Conservation (phyloP, 1,284 basidiomycete species). For the Xerocomus cyaneibrunnescens region DNA sequence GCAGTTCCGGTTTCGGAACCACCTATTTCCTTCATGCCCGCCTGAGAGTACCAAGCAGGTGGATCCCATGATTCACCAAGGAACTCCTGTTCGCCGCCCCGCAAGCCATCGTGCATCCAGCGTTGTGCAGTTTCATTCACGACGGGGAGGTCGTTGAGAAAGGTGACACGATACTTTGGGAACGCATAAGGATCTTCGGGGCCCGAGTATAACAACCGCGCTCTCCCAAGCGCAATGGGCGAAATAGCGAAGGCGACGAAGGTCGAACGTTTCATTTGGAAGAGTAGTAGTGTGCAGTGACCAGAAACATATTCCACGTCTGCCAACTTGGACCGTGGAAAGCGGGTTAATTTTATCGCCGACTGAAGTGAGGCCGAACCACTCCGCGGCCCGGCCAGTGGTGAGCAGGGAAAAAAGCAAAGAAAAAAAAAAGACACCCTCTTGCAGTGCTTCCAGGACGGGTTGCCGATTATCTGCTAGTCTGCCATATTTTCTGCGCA, state of each 20-base stretch:
- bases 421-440: not conserved
- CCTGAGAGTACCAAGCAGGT: slow-evolving; percentile 37
- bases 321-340: slow-evolving; percentile 18
- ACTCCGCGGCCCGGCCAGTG: slow-evolving; percentile 29
- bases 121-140: slow-evolving; percentile 69
- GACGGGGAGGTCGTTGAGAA: slow-evolving; percentile 79
- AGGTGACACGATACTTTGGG: slow-evolving; percentile 82
- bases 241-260: slow-evolving; percentile 21
- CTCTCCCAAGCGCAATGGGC: slow-evolving; percentile 28
- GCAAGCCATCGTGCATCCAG: slow-evolving; percentile 68
- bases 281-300: not conserved
- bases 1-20: slow-evolving; percentile 40
- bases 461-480: not conserved
- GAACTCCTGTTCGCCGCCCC: slow-evolving; percentile 74
- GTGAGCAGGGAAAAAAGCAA: not conserved
- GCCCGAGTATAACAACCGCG: slow-evolving; percentile 61
- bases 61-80: slow-evolving; percentile 61
- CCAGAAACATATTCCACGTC: slow-evolving; percentile 16
- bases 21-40: slow-evolving; percentile 55
- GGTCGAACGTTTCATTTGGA: slow-evolving; percentile 22
- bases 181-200: slow-evolving; percentile 81
- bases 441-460: not conserved
- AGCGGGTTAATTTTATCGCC: slow-evolving; percentile 34
- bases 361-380: slow-evolving; percentile 24
- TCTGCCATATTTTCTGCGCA: not conserved